A percentile compares a stretch with the other conserved stretches of the same genome.
These are phyloP conservation scores for Cadophora gregata DNA, from an alignment of 2,329 filamentous ascomycete species.

Conservation along the genomic window DNA sequence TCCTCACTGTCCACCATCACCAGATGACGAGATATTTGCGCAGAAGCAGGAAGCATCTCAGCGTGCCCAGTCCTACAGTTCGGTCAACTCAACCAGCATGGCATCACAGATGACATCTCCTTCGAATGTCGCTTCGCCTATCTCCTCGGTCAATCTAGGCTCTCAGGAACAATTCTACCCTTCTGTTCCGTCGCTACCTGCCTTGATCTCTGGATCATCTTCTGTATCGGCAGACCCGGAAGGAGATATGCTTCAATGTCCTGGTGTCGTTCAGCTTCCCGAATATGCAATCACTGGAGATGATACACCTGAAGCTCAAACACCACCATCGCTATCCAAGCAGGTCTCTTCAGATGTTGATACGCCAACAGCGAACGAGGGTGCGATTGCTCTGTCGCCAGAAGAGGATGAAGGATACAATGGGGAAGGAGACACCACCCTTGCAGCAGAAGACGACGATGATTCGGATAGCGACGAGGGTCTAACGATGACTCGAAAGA, in stretches of 20 bases:
- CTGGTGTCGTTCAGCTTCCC: conserved; percentile 54
- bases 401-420: conserved; percentile 41
- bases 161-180: conserved; percentile 52
- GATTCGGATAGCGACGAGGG: conserved; percentile 45
- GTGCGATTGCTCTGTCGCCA: conserved; percentile 29
- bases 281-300: conserved; percentile 32
- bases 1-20: conserved; percentile 53
- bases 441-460: conserved; percentile 34
- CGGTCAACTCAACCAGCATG: conserved; percentile 46
- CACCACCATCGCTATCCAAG: conserved; percentile 40
- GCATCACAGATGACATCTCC: conserved; percentile 47
- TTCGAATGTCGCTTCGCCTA: conserved; percentile 39
- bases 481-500: conserved; percentile 44
- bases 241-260: conserved; percentile 61
- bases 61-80: conserved; percentile 41
- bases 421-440: conserved; percentile 38
- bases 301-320: conserved; percentile 40
- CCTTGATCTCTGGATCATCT: conserved; percentile 66
- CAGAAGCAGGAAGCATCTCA: conserved; percentile 33
- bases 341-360: conserved; percentile 29
- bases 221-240: conserved; percentile 69
- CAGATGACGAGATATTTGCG: conserved; percentile 49
- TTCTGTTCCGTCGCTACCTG: conserved; percentile 68
- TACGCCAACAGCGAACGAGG: conserved; percentile 19
- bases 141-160: conserved; percentile 54